phyloP scores from a whole-genome alignment of 2,329 filamentous ascomycete genomes.

The Allantophomopsis cytisporea region DNA sequence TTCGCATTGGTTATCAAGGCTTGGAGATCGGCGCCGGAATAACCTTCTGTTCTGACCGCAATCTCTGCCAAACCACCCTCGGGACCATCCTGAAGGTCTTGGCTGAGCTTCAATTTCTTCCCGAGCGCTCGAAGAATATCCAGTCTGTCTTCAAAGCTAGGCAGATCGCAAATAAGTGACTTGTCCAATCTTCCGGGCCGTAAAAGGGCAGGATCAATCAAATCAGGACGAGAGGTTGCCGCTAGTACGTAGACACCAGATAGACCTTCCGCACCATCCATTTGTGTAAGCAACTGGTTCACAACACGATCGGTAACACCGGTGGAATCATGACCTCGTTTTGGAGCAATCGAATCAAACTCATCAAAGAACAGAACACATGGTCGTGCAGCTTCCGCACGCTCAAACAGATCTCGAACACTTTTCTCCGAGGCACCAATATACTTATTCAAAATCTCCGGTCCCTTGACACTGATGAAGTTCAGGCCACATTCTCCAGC shows the following conservation, averaged over 20 bases:
- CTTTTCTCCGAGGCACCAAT: conserved; percentile 96
- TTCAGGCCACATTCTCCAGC: conserved; percentile 95
- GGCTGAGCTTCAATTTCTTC: conserved; percentile 61
- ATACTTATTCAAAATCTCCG: conserved; percentile 98
- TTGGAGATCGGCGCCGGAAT: conserved; percentile 88
- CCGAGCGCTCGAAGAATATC: conserved; percentile 84
- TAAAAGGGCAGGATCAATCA: conserved; percentile 88
- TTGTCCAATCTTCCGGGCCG: conserved; percentile 90
- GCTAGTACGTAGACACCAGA: conserved; percentile 94
- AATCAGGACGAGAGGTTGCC: conserved; percentile 81
- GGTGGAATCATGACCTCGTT: conserved; percentile 90
- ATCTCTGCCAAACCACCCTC: conserved; percentile 54
- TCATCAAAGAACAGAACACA: conserved; percentile 98
- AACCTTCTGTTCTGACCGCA: conserved; percentile 70
- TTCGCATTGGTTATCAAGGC: conserved; percentile 94
- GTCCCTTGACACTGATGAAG: conserved; percentile 96
- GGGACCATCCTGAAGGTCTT: conserved; percentile 41
- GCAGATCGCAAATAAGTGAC: conserved; percentile 82
- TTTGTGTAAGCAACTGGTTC: conserved; percentile 94
- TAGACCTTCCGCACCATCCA: conserved; percentile 94
- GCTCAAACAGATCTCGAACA: conserved; percentile 87
- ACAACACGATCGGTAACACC: conserved; percentile 98
- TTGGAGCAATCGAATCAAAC: conserved; percentile 95
- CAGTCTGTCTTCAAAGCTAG: conserved; percentile 62
- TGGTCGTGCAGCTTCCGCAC: conserved; percentile 78